Base-by-base conservation (phyloP, 306 rosid genomes). In the Cucurbita argyrosperma region DNA sequence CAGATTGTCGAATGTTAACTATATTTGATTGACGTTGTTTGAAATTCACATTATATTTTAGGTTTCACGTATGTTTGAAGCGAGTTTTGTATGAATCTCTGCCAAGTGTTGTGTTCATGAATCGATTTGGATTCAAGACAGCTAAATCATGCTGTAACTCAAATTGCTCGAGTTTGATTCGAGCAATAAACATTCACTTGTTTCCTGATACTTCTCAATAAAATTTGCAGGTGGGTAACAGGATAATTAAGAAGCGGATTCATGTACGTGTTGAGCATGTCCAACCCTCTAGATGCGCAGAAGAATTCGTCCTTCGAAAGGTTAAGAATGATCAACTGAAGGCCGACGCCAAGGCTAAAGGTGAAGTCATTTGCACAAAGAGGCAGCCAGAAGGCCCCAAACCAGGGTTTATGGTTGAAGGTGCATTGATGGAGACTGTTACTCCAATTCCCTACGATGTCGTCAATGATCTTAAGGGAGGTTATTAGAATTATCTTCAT, bases 401-500 rank as follows among this genome's bases (percentile, higher is more conserved):
- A 61, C 97, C 99, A 0, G 98, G 99, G 37, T 94, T 90, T 80
- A 94, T 77, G 97, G 97, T 94, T 3, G 97, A 89, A 39, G 92
- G 96, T 26, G 92, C 99, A 10, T 85, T 86, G 0, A 47, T 94
- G 82, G 99, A 94, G 78, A 94, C 99, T 0, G 99, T 94, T 4
- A 94, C 99, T 16, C 97, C 99, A 46, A 94, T 94, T 81, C 99
- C 99, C 0, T 94, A 94, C 3, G 97, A 94, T 81, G 99, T 94
- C 0, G 99, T 94, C 75, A 94, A 94, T 11, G 99, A 94, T 60
- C 92, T 94, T n/a, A 94, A 94, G 71, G 99, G 99, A 0, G 99
- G 99, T 1, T 94, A 94, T 62, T 94, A 90, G 85, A 72, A 49
- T 57, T 50, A 16, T 50, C 43, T 14, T 74, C 60, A 47, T 18